A percentile compares a stretch with the other conserved stretches of the same genome.
These are phyloP conservation scores for Heterobasidion parviporum DNA, from an alignment of 1,284 basidiomycete genomes.

Conservation along the genomic window DNA sequence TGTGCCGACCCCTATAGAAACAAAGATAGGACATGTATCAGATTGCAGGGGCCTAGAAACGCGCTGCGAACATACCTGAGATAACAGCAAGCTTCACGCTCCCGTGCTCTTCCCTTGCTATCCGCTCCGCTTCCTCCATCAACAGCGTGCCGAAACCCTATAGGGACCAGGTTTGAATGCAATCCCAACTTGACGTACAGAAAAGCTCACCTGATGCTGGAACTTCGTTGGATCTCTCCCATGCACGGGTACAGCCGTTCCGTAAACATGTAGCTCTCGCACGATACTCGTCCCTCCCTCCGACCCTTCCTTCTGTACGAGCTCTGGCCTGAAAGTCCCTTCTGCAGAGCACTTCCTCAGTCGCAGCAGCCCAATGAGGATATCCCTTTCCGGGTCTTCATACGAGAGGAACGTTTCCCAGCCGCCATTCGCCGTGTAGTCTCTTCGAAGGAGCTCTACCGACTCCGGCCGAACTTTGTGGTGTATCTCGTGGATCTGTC, in stretches of 20 bases:
- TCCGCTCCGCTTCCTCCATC: conserved; percentile 99
- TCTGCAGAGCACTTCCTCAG: conserved; percentile 94
- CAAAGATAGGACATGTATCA: conserved; percentile 6
- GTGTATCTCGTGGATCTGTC: conserved; percentile 95
- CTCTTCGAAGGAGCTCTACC: conserved; percentile 93
- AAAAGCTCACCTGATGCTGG: conserved; percentile 71
- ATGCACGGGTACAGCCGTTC: conserved; percentile 96
- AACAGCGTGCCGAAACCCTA: conserved; percentile 94
- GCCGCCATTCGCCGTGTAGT: conserved; percentile 95
- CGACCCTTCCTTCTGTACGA: conserved; percentile 59
- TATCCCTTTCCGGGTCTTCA: conserved; percentile 96
- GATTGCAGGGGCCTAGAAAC: not conserved
- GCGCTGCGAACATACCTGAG: conserved; percentile 50
- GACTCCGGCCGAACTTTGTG: conserved; percentile 95
- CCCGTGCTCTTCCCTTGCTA: conserved; percentile 96
- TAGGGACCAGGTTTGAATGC: not conserved
- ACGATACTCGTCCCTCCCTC: conserved; percentile 91
- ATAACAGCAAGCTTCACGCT: conserved; percentile 94
- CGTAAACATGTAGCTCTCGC: conserved; percentile 97
- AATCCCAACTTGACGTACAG: conserved; percentile 1
- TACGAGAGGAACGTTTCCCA: conserved; percentile 99
- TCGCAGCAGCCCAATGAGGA: conserved; percentile 89
- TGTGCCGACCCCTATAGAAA: conserved; percentile 73
- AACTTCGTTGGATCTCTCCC: conserved; percentile 97
- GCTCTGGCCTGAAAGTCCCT: conserved; percentile 93